Percentiles rank a stretch among this genome's conserved stretches.
These are phyloP conservation scores for Lipomyces starkeyi DNA, from an alignment of 805 yeast species.

Conservation along the genomic window DNA sequence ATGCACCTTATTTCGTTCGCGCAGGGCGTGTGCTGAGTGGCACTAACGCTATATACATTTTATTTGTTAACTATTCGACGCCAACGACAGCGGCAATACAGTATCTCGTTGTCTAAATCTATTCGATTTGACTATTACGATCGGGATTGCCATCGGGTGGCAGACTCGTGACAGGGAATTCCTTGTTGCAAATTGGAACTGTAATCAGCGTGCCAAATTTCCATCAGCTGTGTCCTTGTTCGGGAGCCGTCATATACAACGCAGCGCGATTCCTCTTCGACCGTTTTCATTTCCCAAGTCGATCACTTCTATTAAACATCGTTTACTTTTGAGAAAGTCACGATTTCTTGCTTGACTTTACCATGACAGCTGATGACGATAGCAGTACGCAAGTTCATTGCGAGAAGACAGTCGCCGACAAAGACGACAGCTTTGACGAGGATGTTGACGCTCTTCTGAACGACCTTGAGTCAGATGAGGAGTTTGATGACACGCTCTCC, in stretches of 20 bases:
- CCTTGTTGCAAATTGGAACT: background rate
- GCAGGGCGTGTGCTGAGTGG: no score
- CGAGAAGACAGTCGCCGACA: constrained; percentile 51
- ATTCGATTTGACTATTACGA: background rate
- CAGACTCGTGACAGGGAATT: background rate
- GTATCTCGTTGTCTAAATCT: background rate
- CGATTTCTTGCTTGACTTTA: background rate
- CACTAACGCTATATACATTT: no score
- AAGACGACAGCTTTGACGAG: constrained; percentile 65
- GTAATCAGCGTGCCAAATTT: background rate
- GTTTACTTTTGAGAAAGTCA: background rate
- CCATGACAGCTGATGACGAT: background rate
- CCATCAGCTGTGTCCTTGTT: background rate
- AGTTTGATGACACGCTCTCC: constrained; percentile 50
- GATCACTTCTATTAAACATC: background rate
- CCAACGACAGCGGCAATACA: background rate
- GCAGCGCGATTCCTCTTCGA: background rate
- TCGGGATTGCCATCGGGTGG: background rate
- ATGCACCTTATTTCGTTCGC: no score
- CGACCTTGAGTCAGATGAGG: constrained; percentile 71
- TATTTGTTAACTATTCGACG: background rate
- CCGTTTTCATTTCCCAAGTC: background rate
- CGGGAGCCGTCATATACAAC: background rate
- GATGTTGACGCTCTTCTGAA: constrained; percentile 61
- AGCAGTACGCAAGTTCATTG: background rate